Conservation (phyloP, 2,329 filamentous ascomycete genomes). For the Pleomassaria siparia region DNA sequence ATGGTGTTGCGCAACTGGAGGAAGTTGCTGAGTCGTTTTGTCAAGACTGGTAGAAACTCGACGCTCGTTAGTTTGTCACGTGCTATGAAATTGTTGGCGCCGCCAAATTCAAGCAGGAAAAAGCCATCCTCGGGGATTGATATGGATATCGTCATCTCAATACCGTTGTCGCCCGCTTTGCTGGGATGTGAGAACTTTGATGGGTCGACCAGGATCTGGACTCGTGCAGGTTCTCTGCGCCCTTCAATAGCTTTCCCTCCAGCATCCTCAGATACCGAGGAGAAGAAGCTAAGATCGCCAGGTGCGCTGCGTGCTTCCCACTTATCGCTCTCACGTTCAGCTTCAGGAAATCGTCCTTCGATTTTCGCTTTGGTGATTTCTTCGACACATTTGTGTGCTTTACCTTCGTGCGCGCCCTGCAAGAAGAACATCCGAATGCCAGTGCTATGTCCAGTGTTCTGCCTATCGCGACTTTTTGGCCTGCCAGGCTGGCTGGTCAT, state of each 20-base stretch:
- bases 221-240: conserved; percentile 66
- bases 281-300: conserved; percentile 59
- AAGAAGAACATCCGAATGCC: conserved; percentile 61
- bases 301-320: conserved; percentile 75
- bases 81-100: conserved; percentile 69
- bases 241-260: conserved; percentile 64
- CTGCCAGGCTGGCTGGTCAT: conserved; percentile 27
- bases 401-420: conserved; percentile 75
- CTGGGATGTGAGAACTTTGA: conserved; percentile 61
- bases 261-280: conserved; percentile 72
- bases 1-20: conserved; percentile 70
- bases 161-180: conserved; percentile 53
- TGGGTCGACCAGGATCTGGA: conserved; percentile 74
- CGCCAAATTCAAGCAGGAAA: conserved; percentile 61
- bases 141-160: conserved; percentile 71
- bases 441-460: conserved; percentile 23
- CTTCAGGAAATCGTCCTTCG: conserved; percentile 79
- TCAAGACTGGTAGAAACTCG: conserved; percentile 73
- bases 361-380: conserved; percentile 85
- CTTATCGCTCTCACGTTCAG: conserved; percentile 75
- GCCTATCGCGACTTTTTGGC: conserved; percentile 35
- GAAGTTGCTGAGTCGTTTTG: conserved; percentile 72
- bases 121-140: conserved; percentile 56
- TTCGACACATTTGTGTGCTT: conserved; percentile 74
- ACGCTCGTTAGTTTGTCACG: conserved; percentile 72